Percentiles rank a stretch among this genome's conserved stretches.
Evolutionary conservation across 768 basidiomycete genomes (phyloP).

Genomic region (Lyophyllum decastes): DNA sequence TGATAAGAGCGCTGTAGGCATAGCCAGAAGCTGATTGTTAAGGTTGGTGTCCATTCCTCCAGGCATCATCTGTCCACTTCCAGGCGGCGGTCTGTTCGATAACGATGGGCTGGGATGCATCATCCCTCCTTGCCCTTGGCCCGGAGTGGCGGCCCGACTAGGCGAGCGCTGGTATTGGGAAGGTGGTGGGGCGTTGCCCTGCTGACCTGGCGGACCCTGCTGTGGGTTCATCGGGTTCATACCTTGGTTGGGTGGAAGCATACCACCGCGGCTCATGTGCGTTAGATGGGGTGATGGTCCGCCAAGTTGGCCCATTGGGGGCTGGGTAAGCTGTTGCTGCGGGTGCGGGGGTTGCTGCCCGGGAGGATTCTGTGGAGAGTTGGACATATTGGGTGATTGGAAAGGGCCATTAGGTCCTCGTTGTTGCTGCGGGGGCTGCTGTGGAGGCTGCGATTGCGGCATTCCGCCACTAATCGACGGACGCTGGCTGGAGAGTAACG

Average conservation of each 20-base stretch:
- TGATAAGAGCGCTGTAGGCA: conserved; percentile 35
- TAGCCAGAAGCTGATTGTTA: conserved; percentile 41
- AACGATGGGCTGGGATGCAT: conserved; percentile 63
- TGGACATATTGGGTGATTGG: conserved; percentile 66
- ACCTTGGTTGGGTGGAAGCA: conserved; percentile 51
- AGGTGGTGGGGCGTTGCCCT: conserved; percentile 37
- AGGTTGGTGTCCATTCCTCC: conserved; percentile 24
- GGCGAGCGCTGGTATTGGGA: conserved; percentile 52
- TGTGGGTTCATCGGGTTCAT: conserved; percentile 40
- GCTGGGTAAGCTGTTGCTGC: conserved; percentile 29
- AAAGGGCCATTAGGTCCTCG: conserved; percentile 55
- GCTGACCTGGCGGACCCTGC: conserved; percentile 24
- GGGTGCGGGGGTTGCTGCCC: conserved; percentile 22
- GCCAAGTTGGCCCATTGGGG: conserved; percentile 48
- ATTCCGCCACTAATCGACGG: conserved; percentile 21
- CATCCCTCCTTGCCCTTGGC: conserved; percentile 32
- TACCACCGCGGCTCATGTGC: conserved; percentile 39
- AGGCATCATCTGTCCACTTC: conserved; percentile 16
- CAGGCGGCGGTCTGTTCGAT: conserved; percentile 45
- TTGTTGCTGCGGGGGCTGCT: conserved; percentile 30
- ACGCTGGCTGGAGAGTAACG: conserved; percentile 16
- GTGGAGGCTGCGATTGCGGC: conserved; percentile 19
- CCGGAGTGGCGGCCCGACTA: conserved; percentile 50
- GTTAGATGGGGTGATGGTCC: conserved; percentile 55
- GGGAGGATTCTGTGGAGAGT: conserved; percentile 53